phyloP scores from a whole-genome alignment of 768 basidiomycete genomes.

The Leucocoprinus sp. region DNA sequence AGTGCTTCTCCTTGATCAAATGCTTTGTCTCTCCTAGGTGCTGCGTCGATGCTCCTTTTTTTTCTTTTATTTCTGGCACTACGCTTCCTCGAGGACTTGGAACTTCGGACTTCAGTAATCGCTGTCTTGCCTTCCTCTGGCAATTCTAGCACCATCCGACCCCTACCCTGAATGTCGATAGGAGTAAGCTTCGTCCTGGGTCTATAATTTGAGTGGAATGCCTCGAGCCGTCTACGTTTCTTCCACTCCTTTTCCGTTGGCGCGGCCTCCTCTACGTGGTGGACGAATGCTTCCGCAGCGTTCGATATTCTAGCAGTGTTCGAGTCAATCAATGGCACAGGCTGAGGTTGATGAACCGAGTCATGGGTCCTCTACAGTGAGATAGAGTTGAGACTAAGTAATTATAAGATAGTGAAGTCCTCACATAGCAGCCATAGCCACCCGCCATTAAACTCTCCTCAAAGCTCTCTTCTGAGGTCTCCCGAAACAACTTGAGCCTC shows the following conservation, averaged over 20 bases:
- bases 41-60: conserved; percentile 38
- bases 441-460: conserved; percentile 81
- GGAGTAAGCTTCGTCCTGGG: conserved; percentile 42
- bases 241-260: conserved; percentile 53
- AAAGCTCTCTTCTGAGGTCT: conserved; percentile 78
- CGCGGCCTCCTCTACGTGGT: conserved; percentile 29
- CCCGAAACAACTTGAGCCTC: conserved; percentile 67
- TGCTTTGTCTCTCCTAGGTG: conserved; percentile 24
- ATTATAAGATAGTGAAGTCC: conserved; percentile 18
- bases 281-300: conserved; percentile 31
- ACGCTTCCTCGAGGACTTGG: conserved; percentile 32
- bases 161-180: conserved; percentile 59
- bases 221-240: conserved; percentile 61
- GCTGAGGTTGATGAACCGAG: conserved; percentile 51
- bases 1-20: not conserved
- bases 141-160: conserved; percentile 60
- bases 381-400: conserved; percentile 8
- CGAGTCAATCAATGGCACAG: conserved; percentile 33
- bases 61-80: conserved; percentile 27
- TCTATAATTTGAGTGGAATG: conserved; percentile 44
- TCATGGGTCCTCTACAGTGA: conserved; percentile 44
- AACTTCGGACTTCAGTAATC: conserved; percentile 20
- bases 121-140: conserved; percentile 30
- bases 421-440: conserved; percentile 69
- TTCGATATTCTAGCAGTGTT: conserved; percentile 33